A percentile compares a stretch with the other conserved stretches of the same genome.
These are phyloP conservation scores for Eleusine coracana DNA, from an alignment of 176 grass and related monocot species.

Conservation along the genomic window DNA sequence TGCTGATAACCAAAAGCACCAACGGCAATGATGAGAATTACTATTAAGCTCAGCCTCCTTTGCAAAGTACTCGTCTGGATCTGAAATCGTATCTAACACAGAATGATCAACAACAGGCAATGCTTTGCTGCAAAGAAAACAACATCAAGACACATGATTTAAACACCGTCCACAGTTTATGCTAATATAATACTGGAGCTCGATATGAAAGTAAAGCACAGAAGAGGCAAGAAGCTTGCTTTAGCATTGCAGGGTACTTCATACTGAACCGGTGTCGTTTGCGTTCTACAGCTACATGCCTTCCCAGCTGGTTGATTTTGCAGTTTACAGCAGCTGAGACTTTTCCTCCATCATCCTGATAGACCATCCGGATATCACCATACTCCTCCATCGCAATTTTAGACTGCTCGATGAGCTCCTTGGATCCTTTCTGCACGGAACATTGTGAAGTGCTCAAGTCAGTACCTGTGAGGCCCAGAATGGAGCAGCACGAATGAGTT, in stretches of 20 bases:
- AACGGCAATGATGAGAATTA: slow-evolving; percentile 35
- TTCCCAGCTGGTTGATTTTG: slow-evolving; percentile 35
- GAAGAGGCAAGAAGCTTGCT: slow-evolving; percentile 42
- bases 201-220: slow-evolving; percentile 11
- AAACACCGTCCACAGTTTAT: slow-evolving; percentile 9
- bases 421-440: slow-evolving; percentile 30
- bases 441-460: neutral
- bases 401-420: slow-evolving; percentile 47
- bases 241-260: neutral
- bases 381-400: slow-evolving; percentile 26
- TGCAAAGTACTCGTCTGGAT: slow-evolving; percentile 50
- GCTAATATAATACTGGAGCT: neutral
- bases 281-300: slow-evolving; percentile 45
- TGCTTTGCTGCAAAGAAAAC: slow-evolving; percentile 49
- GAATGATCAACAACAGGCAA: slow-evolving; percentile 46
- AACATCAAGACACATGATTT: slow-evolving; percentile 24
- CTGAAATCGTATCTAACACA: slow-evolving; percentile 24
- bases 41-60: slow-evolving; percentile 49
- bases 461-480: neutral
- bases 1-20: slow-evolving; percentile 14
- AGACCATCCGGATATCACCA: slow-evolving; percentile 19
- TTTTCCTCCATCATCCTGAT: slow-evolving; percentile 29
- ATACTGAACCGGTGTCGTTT: slow-evolving; percentile 51
- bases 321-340: neutral
- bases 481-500: no score